These are phyloP conservation scores for Rutstroemia sp. DNA, from an alignment of 2,329 filamentous ascomycete species.

Conservation along the genomic window DNA sequence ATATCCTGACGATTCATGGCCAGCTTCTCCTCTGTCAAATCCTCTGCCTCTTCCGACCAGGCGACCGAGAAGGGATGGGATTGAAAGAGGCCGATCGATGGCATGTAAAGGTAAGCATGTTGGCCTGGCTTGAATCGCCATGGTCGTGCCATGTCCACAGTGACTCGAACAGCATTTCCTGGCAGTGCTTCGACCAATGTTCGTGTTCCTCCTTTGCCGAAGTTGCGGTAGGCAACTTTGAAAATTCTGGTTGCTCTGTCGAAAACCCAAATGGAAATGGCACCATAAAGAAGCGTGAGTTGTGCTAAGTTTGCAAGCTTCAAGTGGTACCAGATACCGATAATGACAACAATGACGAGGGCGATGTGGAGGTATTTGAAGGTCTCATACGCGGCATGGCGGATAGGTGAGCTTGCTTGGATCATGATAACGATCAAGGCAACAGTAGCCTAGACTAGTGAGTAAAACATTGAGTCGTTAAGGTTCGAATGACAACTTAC, in stretches of 20 bases:
- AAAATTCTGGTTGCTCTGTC: conserved; percentile 56
- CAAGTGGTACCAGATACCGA: conserved; percentile 61
- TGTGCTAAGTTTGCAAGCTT: conserved; percentile 47
- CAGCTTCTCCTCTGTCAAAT: conserved; percentile 44
- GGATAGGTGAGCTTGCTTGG: conserved; percentile 62
- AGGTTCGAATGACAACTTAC: conserved; percentile 35
- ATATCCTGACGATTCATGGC: conserved; percentile 54
- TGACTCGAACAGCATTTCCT: conserved; percentile 67
- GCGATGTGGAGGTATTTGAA: conserved; percentile 69
- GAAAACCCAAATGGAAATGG: conserved; percentile 58
- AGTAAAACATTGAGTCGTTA: not conserved
- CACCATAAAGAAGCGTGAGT: conserved; percentile 51
- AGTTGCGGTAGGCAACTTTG: conserved; percentile 56
- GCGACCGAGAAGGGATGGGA: conserved; percentile 75
- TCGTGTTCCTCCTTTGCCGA: conserved; percentile 58
- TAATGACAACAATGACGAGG: conserved; percentile 51
- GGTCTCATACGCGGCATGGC: conserved; percentile 73
- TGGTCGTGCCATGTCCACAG: conserved; percentile 66
- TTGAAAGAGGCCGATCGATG: conserved; percentile 62
- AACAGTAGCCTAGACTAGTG: conserved; percentile 40
- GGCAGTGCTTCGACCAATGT: conserved; percentile 69
- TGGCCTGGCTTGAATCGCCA: conserved; percentile 70
- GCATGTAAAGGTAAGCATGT: conserved; percentile 75
- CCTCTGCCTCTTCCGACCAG: conserved; percentile 63
- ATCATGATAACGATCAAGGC: conserved; percentile 57